Evolutionary conservation across 164 flowering plant species (phyloP), one percentile per base, ranked within the genome.

Genomic region (Umbellularia californica): DNA sequence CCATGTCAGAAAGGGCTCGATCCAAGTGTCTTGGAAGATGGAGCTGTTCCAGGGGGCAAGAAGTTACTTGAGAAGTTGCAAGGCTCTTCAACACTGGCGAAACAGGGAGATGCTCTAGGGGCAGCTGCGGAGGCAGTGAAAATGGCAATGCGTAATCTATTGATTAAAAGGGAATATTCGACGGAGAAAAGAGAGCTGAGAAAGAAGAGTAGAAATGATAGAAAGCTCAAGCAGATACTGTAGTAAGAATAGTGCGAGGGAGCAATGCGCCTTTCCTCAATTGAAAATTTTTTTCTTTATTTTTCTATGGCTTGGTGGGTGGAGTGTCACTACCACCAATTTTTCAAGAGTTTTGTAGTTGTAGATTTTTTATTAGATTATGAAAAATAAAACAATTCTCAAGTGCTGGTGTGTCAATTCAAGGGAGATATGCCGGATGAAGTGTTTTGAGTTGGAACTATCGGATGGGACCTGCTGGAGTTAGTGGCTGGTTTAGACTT

Each of bases 111-210:
- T 28, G 84, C 84, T 3, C 82, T 89, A 63, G 75, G 79, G 20
- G 88, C 86, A 3, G 93, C 93, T 55, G 88, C 98, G 4, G 93
- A 92, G 77, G 94, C 99, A 17, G 86, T 93, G 52, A 90, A 88
- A 79, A 83, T 78, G 19, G 88, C 98, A 62, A 86, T 95, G 94
- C 84, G 84, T 75, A 92, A 86, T 79, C 79, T 93, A 75, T 75
- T 92, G 60, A 89, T 83, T 51, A 95, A 95, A 76, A 90, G 89
- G 74, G 91, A 92, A 72, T 95, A 92, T 76, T 71, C 93, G 0
- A 65, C 65, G 0, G 97, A 90, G 73, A 90, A 82, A 22, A 79
- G 96, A 25, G 98, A 95, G 67, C 82, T 84, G 64, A 88, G 92
- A 77, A 95, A 95, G 84, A 84, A 83, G 77, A 83, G 90, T 51